Evolutionary conservation across 2,329 filamentous ascomycete species (phyloP).

Genomic region (Coleophoma cylindrospora): DNA sequence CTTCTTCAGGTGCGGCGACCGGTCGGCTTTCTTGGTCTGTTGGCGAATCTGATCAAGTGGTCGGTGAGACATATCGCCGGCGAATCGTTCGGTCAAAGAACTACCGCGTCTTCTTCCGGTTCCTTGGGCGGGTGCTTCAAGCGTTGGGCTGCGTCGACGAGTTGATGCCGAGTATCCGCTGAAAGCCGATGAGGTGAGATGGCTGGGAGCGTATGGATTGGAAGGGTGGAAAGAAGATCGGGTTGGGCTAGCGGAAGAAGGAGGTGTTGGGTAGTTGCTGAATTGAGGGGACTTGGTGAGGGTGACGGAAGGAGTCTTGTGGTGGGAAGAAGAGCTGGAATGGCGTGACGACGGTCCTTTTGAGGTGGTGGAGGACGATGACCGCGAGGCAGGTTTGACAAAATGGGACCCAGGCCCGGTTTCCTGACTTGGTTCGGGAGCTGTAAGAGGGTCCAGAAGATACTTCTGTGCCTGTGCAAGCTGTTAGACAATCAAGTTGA

Average conservation of each 20-base stretch:
- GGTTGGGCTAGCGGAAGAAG: conserved; percentile 48
- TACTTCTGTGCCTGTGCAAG: conserved; percentile 54
- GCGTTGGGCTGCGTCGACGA: not conserved
- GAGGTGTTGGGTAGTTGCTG: conserved; percentile 39
- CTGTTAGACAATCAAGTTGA: too few relatives aligned
- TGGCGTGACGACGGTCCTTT: conserved; percentile 5
- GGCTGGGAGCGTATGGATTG: conserved; percentile 32
- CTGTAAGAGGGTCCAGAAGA: conserved; percentile 65
- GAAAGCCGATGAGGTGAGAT: conserved; percentile 20
- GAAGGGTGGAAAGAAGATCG: conserved; percentile 39
- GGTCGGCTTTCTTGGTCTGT: conserved; percentile 61
- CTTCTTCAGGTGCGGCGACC: conserved; percentile 60
- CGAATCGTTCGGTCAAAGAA: conserved; percentile 54
- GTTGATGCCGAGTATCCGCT: not conserved
- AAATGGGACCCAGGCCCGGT: conserved; percentile 56
- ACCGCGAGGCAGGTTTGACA: conserved; percentile 1
- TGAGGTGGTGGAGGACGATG: conserved; percentile 34
- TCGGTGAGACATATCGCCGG: conserved; percentile 59
- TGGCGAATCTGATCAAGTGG: conserved; percentile 63
- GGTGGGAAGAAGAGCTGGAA: conserved; percentile 15
- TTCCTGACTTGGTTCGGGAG: conserved; percentile 62
- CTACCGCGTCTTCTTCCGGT: conserved; percentile 31
- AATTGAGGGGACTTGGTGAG: not conserved
- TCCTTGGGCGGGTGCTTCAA: conserved; percentile 15
- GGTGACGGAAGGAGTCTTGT: conserved; percentile 21